Conservation (phyloP, 2,329 filamentous ascomycete genomes). For the Cladosporium sp. region DNA sequence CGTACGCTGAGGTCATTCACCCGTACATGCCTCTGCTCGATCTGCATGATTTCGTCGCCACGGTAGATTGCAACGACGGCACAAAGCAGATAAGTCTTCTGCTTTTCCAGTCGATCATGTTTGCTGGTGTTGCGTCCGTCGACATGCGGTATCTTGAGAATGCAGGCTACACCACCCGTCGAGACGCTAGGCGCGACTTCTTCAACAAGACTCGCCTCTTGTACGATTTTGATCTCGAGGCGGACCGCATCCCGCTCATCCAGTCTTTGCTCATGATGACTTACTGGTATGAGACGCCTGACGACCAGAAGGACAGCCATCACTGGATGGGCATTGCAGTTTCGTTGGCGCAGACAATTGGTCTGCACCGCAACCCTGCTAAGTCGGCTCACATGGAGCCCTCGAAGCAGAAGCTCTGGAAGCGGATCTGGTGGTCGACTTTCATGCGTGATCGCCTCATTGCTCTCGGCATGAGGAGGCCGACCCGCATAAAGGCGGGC, state of each 20-base stretch:
- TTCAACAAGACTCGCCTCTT: constrained; percentile 82
- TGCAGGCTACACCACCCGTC: constrained; percentile 71
- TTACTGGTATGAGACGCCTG: constrained; percentile 95
- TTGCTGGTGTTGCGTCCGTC: constrained; percentile 81
- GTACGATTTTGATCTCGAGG: constrained; percentile 94
- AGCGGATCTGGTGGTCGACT: constrained; percentile 96
- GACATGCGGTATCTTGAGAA: constrained; percentile 69
- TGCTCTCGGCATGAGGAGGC: constrained; percentile 86
- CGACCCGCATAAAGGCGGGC: constrained; percentile 85
- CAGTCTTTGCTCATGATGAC: constrained; percentile 88
- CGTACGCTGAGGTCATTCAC: constrained; percentile 84
- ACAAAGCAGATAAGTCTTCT: constrained; percentile 70
- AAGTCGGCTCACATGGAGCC: constrained; percentile 64
- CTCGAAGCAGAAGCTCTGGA: constrained; percentile 76
- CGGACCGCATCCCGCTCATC: constrained; percentile 79
- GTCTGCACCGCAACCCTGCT: constrained; percentile 78
- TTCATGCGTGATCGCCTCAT: constrained; percentile 93
- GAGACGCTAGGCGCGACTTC: constrained; percentile 78
- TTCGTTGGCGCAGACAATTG: constrained; percentile 87
- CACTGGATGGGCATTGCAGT: constrained; percentile 98
- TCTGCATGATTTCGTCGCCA: constrained; percentile 53
- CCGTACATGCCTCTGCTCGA: constrained; percentile 88
- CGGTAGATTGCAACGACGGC: constrained; percentile 62
- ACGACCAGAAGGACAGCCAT: constrained; percentile 97
- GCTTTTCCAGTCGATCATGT: constrained; percentile 92